phyloP scores from a whole-genome alignment of 495 filamentous ascomycete species.

The Trichoderma asperelloides region DNA sequence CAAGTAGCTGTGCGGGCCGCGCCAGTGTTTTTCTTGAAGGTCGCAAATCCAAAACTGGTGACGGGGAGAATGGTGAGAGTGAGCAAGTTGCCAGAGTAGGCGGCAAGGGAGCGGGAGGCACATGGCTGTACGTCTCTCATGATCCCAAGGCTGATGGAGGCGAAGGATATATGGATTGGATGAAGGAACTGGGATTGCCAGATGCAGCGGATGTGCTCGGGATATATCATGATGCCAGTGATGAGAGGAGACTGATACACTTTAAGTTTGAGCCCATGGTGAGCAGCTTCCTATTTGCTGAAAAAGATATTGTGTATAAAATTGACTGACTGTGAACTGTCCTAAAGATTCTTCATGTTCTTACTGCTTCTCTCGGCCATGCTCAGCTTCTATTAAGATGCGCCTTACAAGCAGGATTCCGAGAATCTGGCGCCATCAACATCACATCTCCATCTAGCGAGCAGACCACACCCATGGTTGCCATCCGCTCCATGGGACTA shows the following conservation, averaged over 20 bases:
- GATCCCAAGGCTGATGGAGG: constrained; percentile 41
- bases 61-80: constrained; percentile 15
- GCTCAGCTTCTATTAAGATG: constrained; percentile 64
- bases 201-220: constrained; percentile 9
- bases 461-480: constrained; percentile 59
- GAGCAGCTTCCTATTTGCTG: constrained; percentile 22
- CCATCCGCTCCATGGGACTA: constrained; percentile 70
- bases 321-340: background rate
- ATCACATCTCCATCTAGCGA: constrained; percentile 33
- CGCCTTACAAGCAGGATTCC: constrained; percentile 73
- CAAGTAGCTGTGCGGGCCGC: constrained; percentile 82
- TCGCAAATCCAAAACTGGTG: constrained; percentile 34
- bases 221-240: background rate
- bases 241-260: constrained; percentile 55
- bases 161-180: constrained; percentile 14
- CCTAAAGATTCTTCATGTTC: constrained; percentile 74
- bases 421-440: constrained; percentile 71
- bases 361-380: constrained; percentile 60
- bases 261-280: constrained; percentile 96
- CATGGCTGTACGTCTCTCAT: constrained; percentile 85
- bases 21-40: constrained; percentile 83
- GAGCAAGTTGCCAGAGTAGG: constrained; percentile 45
- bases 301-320: constrained; percentile 13
- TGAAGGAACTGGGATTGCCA: background rate
- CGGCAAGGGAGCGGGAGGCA: constrained; percentile 71